A percentile compares a stretch with the other conserved stretches of the same genome.
Evolutionary conservation across 768 basidiomycete species (phyloP).

Genomic region (Lactarius evosmus): DNA sequence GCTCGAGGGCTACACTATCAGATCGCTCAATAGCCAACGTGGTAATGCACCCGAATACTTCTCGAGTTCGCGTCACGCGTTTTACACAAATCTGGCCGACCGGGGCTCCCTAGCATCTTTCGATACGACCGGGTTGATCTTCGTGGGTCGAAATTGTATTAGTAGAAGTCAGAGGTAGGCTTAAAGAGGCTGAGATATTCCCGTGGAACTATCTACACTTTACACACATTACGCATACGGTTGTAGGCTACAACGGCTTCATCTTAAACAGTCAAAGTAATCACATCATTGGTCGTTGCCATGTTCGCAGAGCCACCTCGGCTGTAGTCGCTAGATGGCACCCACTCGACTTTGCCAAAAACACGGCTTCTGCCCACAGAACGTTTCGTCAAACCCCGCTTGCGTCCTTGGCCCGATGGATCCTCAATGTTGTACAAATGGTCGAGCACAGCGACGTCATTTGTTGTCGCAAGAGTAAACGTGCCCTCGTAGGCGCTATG

Average conservation of each 20-base stretch:
- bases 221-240: neutral
- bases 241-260: neutral
- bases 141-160: neutral
- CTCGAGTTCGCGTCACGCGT: neutral
- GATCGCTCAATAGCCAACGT: no score
- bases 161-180: neutral
- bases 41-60: neutral
- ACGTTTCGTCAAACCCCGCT: conserved; percentile 27
- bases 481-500: conserved; percentile 43
- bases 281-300: conserved; percentile 7
- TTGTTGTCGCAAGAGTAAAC: conserved; percentile 35
- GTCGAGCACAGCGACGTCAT: conserved; percentile 30
- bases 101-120: neutral
- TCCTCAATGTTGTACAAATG: conserved; percentile 31
- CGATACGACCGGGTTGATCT: neutral
- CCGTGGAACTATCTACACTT: neutral
- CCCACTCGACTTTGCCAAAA: conserved; percentile 10
- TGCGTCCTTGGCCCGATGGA: conserved; percentile 38
- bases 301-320: conserved; percentile 9
- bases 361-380: neutral
- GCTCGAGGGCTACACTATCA: no score
- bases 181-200: neutral
- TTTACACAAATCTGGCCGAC: neutral
- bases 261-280: conserved; percentile 5
- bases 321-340: neutral